phyloP scores from a whole-genome alignment of 176 grass and related monocot species.

The Avena atlantica region DNA sequence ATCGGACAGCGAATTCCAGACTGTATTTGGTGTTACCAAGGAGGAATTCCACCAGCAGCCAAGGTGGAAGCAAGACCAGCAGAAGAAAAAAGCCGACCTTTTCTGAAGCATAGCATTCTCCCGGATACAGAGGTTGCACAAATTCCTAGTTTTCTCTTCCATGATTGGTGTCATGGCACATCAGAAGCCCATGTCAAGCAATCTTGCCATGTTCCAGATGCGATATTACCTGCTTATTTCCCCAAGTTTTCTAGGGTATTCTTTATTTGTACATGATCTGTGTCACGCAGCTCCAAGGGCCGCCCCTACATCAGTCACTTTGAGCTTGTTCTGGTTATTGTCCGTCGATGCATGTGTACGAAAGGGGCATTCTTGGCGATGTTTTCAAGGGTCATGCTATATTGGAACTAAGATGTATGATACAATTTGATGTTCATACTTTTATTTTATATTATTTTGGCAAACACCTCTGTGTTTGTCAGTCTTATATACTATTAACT shows the following conservation, averaged over 20 bases:
- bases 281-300: conserved; percentile 38
- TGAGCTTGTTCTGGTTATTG: conserved; percentile 33
- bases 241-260: conserved; percentile 50
- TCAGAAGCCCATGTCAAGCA: conserved; percentile 20
- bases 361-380: conserved; percentile 36
- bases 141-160: conserved; percentile 30
- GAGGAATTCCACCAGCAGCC: conserved; percentile 91
- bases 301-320: conserved; percentile 31
- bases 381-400: conserved; percentile 35
- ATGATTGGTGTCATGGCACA: conserved; percentile 25
- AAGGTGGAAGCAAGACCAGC: conserved; percentile 96
- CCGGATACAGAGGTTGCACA: background rate
- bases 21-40: conserved; percentile 66
- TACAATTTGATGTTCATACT: conserved; percentile 28
- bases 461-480: background rate
- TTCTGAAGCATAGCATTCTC: conserved; percentile 53
- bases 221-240: background rate
- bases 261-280: conserved; percentile 65
- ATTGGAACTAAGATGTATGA: conserved; percentile 36
- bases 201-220: conserved; percentile 37
- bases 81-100: conserved; percentile 88
- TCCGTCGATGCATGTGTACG: background rate
- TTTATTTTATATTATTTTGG: background rate
- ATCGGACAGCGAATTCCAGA: conserved; percentile 78
- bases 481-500: background rate